Evolutionary conservation across 202 grass and related monocot species (phyloP).

Genomic region (Elaeis oleifera): DNA sequence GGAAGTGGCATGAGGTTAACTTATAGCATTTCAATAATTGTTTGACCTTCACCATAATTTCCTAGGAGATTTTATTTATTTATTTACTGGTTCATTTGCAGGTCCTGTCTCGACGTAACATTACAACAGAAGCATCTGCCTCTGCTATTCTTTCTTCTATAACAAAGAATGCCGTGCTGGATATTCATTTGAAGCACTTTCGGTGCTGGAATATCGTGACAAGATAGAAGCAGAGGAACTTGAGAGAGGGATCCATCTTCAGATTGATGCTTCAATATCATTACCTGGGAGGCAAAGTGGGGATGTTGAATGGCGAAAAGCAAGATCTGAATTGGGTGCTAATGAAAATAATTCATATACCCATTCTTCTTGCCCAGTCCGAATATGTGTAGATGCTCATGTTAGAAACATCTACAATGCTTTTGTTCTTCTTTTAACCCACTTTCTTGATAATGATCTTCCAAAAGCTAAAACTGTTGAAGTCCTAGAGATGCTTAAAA

Average conservation of each 20-base stretch:
- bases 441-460: slow-evolving; percentile 35
- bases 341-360: slow-evolving; percentile 35
- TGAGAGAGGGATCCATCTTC: slow-evolving; percentile 48
- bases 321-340: slow-evolving; percentile 60
- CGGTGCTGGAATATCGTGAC: slow-evolving; percentile 41
- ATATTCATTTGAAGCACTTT: slow-evolving; percentile 44
- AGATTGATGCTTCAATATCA: slow-evolving; percentile 40
- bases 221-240: slow-evolving; percentile 75
- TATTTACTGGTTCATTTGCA: slow-evolving; percentile 29
- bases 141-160: slow-evolving; percentile 56
- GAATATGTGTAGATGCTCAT: slow-evolving; percentile 89
- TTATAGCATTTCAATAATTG: slow-evolving; percentile 7
- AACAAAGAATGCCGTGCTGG: slow-evolving; percentile 51
- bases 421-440: slow-evolving; percentile 49
- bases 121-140: slow-evolving; percentile 60
- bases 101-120: slow-evolving; percentile 69
- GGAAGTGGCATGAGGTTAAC: slow-evolving; percentile 87
- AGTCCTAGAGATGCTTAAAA: slow-evolving; percentile 39
- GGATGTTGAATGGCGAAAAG: slow-evolving; percentile 78
- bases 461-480: slow-evolving; percentile 41
- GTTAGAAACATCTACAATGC: slow-evolving; percentile 68
- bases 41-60: background rate
- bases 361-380: slow-evolving; percentile 63
- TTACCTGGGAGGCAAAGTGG: slow-evolving; percentile 97
- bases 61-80: background rate